These are phyloP conservation scores for Sphaerulina musiva DNA, from an alignment of 2,329 filamentous ascomycete genomes.

Conservation along the genomic window DNA sequence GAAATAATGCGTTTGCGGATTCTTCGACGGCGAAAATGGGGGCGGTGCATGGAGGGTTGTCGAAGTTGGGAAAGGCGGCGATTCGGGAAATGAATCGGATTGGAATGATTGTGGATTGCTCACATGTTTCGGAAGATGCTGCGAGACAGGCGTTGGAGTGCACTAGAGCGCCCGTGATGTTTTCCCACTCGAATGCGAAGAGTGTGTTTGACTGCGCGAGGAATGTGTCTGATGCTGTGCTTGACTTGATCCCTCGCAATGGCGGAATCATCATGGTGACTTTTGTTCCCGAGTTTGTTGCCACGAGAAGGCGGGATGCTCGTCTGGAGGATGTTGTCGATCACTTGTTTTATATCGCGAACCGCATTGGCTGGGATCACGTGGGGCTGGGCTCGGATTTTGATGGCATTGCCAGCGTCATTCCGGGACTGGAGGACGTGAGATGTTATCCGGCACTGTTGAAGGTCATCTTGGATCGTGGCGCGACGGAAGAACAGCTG, in stretches of 20 bases:
- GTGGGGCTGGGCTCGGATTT: slow-evolving; percentile 38
- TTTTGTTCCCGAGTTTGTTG: slow-evolving; percentile 36
- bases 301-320: slow-evolving; percentile 29
- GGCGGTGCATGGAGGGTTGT: not conserved
- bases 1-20: not conserved
- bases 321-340: slow-evolving; percentile 36
- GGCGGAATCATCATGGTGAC: slow-evolving; percentile 39
- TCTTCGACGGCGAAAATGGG: not conserved
- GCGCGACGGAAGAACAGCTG: slow-evolving; percentile 37
- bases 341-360: slow-evolving; percentile 23
- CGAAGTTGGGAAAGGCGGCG: not conserved
- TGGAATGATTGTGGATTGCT: slow-evolving; percentile 19
- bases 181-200: slow-evolving; percentile 16
- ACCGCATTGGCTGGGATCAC: slow-evolving; percentile 33
- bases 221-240: slow-evolving; percentile 39
- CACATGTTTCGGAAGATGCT: slow-evolving; percentile 16
- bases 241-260: slow-evolving; percentile 34
- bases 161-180: slow-evolving; percentile 21
- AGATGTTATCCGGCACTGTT: slow-evolving; percentile 35
- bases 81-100: not conserved
- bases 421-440: slow-evolving; percentile 31
- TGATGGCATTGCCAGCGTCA: slow-evolving; percentile 31
- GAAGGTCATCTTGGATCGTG: slow-evolving; percentile 35
- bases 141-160: slow-evolving; percentile 22
- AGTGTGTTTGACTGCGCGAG: not conserved